A percentile compares a stretch with the other conserved stretches of the same genome.
Evolutionary conservation across 306 rosid species (phyloP).

Genomic region (Begonia masoniana): DNA sequence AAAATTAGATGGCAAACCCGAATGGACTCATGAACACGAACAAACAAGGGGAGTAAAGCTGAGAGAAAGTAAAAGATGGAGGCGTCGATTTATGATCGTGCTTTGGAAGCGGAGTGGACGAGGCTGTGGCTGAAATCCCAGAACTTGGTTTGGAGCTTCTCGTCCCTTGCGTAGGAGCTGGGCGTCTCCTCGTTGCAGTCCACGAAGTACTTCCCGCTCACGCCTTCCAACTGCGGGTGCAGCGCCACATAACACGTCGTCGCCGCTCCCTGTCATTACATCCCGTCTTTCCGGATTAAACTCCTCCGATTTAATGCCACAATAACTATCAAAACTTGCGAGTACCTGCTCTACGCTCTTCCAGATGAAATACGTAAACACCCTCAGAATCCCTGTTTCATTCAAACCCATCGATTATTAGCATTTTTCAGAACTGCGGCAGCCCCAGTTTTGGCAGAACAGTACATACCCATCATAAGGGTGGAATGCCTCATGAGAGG

Average conservation of each 20-base stretch:
- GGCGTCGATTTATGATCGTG: background rate
- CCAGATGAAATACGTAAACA: slow-evolving; percentile 61
- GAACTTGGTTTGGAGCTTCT: slow-evolving; percentile 32
- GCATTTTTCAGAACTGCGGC: background rate
- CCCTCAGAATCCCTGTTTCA: slow-evolving; percentile 33
- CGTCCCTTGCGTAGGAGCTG: slow-evolving; percentile 34
- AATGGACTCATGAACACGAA: too few species aligned
- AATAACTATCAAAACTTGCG: background rate
- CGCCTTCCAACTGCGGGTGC: slow-evolving; percentile 63
- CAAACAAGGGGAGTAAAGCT: too few species aligned
- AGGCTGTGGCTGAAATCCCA: slow-evolving; percentile 87
- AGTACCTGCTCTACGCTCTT: slow-evolving; percentile 77
- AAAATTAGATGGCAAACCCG: too few species aligned
- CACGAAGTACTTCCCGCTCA: slow-evolving; percentile 49
- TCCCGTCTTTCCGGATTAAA: too few species aligned
- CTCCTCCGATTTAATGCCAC: background rate
- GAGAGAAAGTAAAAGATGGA: too few species aligned
- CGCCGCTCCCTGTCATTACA: slow-evolving; percentile 54
- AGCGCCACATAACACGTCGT: slow-evolving; percentile 79
- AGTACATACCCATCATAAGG: slow-evolving; percentile 48
- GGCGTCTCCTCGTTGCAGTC: slow-evolving; percentile 69
- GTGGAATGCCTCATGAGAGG: slow-evolving; percentile 90
- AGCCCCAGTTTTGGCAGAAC: background rate
- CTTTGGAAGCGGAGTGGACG: slow-evolving; percentile 26
- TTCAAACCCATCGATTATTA: background rate